phyloP scores from a whole-genome alignment of 2,329 filamentous ascomycete species.

The Trichothecium roseum region DNA sequence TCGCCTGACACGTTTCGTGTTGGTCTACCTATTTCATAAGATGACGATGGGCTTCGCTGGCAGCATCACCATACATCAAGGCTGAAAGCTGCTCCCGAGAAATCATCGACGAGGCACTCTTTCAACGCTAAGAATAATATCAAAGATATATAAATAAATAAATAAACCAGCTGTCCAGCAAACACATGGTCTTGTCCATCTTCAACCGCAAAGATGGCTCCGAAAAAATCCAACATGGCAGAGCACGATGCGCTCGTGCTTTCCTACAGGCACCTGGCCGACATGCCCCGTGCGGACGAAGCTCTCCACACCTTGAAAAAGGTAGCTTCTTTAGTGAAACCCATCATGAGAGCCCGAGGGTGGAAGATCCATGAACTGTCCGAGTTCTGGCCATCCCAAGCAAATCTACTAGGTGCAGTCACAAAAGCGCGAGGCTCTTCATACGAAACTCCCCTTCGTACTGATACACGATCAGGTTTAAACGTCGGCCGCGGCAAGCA shows the following conservation, averaged over 20 bases:
- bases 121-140: too few species aligned
- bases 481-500: slow-evolving; percentile 53
- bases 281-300: slow-evolving; percentile 35
- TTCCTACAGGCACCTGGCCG: slow-evolving; percentile 37
- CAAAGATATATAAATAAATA: too few species aligned
- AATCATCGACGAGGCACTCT: too few species aligned
- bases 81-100: too few species aligned
- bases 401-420: slow-evolving; percentile 57
- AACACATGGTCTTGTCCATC: too few species aligned
- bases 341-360: slow-evolving; percentile 78
- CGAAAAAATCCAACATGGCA: slow-evolving; percentile 17
- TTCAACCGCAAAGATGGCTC: too few species aligned
- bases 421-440: background rate
- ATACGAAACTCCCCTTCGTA: too few species aligned
- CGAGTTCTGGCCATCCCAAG: slow-evolving; percentile 74
- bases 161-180: too few species aligned
- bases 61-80: too few species aligned
- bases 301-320: slow-evolving; percentile 58
- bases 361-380: slow-evolving; percentile 73
- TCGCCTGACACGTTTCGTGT: too few species aligned
- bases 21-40: too few species aligned
- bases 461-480: slow-evolving; percentile 1
- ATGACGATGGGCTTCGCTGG: too few species aligned
- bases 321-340: slow-evolving; percentile 82
- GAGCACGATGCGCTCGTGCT: slow-evolving; percentile 35